Conservation (phyloP, 179 eudicot genomes). For the Silene vulgaris region DNA sequence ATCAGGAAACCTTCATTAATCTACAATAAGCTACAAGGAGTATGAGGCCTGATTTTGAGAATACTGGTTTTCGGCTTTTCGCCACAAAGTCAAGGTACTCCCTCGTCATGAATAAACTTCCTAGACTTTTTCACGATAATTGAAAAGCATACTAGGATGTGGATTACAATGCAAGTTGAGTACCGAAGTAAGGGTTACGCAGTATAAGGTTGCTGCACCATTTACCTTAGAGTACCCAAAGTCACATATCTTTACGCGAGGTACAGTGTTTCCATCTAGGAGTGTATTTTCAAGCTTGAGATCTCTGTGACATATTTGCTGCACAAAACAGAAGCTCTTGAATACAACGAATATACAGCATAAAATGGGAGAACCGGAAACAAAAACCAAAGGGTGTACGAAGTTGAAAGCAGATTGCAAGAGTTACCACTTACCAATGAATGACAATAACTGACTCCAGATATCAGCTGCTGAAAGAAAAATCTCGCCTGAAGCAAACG, state of each 20-base stretch:
- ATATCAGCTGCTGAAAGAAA: constrained; percentile 86
- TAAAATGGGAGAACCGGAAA: neutral
- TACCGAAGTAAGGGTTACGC: neutral
- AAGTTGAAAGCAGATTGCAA: constrained; percentile 6
- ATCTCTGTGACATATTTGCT: constrained; percentile 87
- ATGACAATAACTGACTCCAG: constrained; percentile 92
- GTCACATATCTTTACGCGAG: constrained; percentile 85
- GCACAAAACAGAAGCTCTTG: constrained; percentile 20
- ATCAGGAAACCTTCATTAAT: neutral
- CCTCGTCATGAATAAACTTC: no score
- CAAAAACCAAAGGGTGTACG: neutral
- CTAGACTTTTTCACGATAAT: no score
- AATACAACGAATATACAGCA: neutral
- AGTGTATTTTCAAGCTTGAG: constrained; percentile 85
- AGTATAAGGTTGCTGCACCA: neutral
- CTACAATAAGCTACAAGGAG: neutral
- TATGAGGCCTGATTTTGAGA: neutral
- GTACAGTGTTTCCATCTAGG: constrained; percentile 75
- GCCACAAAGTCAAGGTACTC: neutral
- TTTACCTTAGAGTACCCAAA: constrained; percentile 84
- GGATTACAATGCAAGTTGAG: no score
- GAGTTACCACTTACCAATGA: constrained; percentile 47
- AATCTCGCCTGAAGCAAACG: constrained; percentile 54
- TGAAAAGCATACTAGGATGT: no score
- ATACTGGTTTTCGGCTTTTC: neutral